A percentile compares a stretch with the other conserved stretches of the same genome.
Conservation (phyloP, 2,329 filamentous ascomycete species). For the Clarireedia hainanense region DNA sequence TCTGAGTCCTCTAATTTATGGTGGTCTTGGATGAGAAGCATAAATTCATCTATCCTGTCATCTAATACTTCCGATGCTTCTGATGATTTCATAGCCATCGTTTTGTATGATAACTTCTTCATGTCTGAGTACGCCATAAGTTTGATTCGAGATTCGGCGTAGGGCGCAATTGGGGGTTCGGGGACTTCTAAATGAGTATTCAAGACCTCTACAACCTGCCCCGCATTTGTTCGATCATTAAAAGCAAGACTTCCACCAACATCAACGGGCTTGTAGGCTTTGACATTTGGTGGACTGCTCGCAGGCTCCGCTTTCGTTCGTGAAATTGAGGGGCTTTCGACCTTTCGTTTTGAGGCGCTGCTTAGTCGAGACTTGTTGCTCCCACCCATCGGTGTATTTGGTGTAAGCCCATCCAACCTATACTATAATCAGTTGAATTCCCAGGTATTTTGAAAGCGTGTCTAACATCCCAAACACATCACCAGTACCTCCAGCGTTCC, state of each 20-base stretch:
- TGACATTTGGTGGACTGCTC: slow-evolving; percentile 39
- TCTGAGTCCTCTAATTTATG: slow-evolving; percentile 69
- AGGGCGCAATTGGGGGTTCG: slow-evolving; percentile 64
- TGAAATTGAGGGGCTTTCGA: slow-evolving; percentile 41
- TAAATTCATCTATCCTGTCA: slow-evolving; percentile 89
- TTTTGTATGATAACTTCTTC: slow-evolving; percentile 86
- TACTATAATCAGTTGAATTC: slow-evolving; percentile 18
- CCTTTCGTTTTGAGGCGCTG: slow-evolving; percentile 26
- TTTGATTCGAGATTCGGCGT: slow-evolving; percentile 69
- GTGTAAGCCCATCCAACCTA: slow-evolving; percentile 60
- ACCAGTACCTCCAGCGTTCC: slow-evolving; percentile 43
- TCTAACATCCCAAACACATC: slow-evolving; percentile 79
- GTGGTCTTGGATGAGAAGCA: slow-evolving; percentile 62
- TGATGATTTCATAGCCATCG: slow-evolving; percentile 88
- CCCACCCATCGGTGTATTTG: slow-evolving; percentile 45
- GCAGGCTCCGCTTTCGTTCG: slow-evolving; percentile 38
- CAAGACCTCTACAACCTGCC: slow-evolving; percentile 74
- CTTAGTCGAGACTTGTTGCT: slow-evolving; percentile 15
- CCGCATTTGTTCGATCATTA: slow-evolving; percentile 66
- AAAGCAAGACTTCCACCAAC: slow-evolving; percentile 43
- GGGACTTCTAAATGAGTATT: slow-evolving; percentile 65
- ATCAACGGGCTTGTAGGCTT: slow-evolving; percentile 23
- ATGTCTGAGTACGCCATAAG: slow-evolving; percentile 80
- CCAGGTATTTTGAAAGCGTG: background rate
- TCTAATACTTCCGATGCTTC: slow-evolving; percentile 91